Evolutionary conservation across 208 protist genomes (phyloP).

Genomic region (Crithidia sp.): DNA sequence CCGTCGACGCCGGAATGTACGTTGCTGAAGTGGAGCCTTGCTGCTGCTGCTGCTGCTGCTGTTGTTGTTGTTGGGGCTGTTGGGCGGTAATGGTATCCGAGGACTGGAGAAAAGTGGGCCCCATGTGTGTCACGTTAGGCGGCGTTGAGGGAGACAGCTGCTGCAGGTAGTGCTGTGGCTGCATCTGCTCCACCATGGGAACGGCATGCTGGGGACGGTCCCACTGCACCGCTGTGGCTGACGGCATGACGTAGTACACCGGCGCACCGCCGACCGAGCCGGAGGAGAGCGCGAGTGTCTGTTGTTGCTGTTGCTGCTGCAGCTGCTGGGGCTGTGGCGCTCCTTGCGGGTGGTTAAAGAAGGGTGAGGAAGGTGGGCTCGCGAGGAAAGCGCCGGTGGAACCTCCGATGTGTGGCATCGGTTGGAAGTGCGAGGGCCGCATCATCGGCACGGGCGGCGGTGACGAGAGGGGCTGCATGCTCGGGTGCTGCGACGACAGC

Average conservation of each 20-base stretch:
- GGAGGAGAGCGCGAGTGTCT: background rate
- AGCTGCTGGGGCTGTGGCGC: background rate
- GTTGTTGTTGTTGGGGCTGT: too few relatives aligned
- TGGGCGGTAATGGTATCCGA: too few relatives aligned
- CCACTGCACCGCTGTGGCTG: constrained; percentile 8
- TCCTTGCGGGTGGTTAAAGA: background rate
- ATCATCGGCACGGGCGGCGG: background rate
- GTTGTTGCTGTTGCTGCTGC: constrained; percentile 11
- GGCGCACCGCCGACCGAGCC: background rate
- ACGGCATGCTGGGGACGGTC: background rate
- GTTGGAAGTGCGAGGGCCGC: background rate
- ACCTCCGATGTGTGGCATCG: background rate
- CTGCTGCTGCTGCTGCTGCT: background rate
- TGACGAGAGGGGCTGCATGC: background rate
- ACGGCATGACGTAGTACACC: constrained; percentile 10
- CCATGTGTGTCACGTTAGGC: background rate
- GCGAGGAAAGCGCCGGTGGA: constrained; percentile 7
- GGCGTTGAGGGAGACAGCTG: background rate
- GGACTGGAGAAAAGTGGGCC: background rate
- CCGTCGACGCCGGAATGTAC: constrained; percentile 4
- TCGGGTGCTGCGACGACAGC: background rate
- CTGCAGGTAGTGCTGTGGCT: constrained; percentile 6
- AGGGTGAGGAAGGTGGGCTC: background rate
- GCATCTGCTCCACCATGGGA: too few relatives aligned
- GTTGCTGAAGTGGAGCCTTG: background rate